Evolutionary conservation across 2,329 filamentous ascomycete genomes (phyloP), one percentile per base, ranked within the genome.

Genomic region (Sclerotinia borealis): DNA sequence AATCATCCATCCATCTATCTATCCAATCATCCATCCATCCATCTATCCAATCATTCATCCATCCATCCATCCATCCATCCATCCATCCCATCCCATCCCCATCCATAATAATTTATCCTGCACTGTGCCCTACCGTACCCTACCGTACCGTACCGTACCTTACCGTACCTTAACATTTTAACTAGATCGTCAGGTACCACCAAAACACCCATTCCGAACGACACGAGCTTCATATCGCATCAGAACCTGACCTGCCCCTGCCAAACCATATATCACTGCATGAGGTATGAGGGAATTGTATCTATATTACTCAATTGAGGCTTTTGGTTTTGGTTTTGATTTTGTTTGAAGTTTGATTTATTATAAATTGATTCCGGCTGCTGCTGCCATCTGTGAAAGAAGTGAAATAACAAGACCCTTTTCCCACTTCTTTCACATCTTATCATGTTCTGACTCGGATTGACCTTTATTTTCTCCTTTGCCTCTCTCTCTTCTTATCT

Each of bases 151-250:
- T n/a, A n/a, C n/a, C n/a, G n/a, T 43, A 41, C 37, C 36, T 31
- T 15, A 7, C 37, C 31, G 52, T 43, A 56, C 52, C 52, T 56
- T 56, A 22, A 22, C 36, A 54, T 34, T 25, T 54, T 37, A n/a
- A 10, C 37, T 43, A 19, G 59, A 61, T 61, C 59, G 49, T 55
- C 59, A 61, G 59, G 59, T 61, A 61, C 59, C 36, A 61, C 54
- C 11, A 29, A 31, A 50, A 1, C 4, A 31, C n/a, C 25, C 17
- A n/a, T 43, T 56, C 39, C 27, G 39, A 45, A 34, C 54, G 25
- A 56, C 39, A 56, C 37, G 37, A 56, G 51, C 51, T 41, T 19
- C 11, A 29, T 27, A 19, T 55, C 41, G 51, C 36, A 55, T 55
- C 27, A n/a, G 36, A 55, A 41, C 51, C 36, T 41, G 36, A 55